A percentile compares a stretch with the other conserved stretches of the same genome.
These are phyloP conservation scores for Paecilomyces niveus DNA, from an alignment of 2,329 filamentous ascomycete species.

Conservation along the genomic window DNA sequence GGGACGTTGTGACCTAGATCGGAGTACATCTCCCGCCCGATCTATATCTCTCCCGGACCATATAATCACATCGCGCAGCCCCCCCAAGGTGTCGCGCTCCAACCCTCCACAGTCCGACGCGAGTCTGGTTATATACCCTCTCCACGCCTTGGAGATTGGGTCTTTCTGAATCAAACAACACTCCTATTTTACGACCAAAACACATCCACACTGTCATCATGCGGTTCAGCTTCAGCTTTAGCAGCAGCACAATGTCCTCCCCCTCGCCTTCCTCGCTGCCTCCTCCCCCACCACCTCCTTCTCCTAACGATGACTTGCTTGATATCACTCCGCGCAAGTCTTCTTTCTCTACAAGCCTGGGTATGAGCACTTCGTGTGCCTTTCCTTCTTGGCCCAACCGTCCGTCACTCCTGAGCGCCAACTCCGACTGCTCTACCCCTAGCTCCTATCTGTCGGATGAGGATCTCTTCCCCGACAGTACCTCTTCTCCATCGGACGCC, in stretches of 20 bases:
- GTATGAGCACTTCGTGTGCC: constrained; percentile 34
- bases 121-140: neutral
- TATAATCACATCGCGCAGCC: neutral
- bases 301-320: constrained; percentile 29
- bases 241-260: constrained; percentile 14
- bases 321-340: constrained; percentile 37
- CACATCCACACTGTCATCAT: constrained; percentile 7
- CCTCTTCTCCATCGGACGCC: constrained; percentile 16
- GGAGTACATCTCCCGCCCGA: neutral
- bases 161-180: neutral
- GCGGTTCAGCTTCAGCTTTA: constrained; percentile 21
- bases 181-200: constrained; percentile 1
- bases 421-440: constrained; percentile 21
- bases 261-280: constrained; percentile 22
- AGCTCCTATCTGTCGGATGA: constrained; percentile 38
- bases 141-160: neutral
- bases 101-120: neutral
- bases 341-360: constrained; percentile 32
- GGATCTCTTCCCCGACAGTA: constrained; percentile 30
- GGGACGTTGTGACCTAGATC: neutral
- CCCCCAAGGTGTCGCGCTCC: neutral
- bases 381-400: constrained; percentile 40
- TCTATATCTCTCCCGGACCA: neutral
- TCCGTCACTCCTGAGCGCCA: constrained; percentile 26
- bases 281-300: constrained; percentile 32